Evolutionary conservation across 257 asterid genomes (phyloP).

Genomic region (Echites panduratus): DNA sequence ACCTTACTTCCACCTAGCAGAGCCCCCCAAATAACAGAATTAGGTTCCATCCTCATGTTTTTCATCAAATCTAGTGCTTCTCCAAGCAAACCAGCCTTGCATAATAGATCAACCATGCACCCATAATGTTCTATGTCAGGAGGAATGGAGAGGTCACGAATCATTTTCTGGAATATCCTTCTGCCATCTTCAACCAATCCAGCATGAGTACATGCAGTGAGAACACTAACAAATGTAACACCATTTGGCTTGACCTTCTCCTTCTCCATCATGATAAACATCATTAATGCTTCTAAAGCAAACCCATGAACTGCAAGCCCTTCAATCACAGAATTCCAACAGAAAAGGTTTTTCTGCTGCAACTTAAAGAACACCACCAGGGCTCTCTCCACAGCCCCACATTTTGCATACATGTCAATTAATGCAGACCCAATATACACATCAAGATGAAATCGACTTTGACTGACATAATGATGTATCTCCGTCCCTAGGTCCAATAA

Average conservation of each 20-base stretch:
- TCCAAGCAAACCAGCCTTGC: slow-evolving; percentile 67
- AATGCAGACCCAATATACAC: slow-evolving; percentile 66
- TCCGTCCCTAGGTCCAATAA: slow-evolving; percentile 59
- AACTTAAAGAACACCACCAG: slow-evolving; percentile 61
- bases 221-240: slow-evolving; percentile 64
- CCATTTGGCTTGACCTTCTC: slow-evolving; percentile 55
- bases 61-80: slow-evolving; percentile 63
- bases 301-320: slow-evolving; percentile 74
- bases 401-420: slow-evolving; percentile 80
- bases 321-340: slow-evolving; percentile 75
- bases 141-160: slow-evolving; percentile 29
- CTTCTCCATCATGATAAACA: slow-evolving; percentile 49
- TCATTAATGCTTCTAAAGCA: slow-evolving; percentile 49
- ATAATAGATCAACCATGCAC: slow-evolving; percentile 73
- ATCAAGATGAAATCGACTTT: slow-evolving; percentile 32
- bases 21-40: slow-evolving; percentile 72
- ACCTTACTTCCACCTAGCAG: slow-evolving; percentile 72
- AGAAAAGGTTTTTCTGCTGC: slow-evolving; percentile 55
- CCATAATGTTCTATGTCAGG: slow-evolving; percentile 79
- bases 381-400: slow-evolving; percentile 66
- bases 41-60: slow-evolving; percentile 68
- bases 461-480: slow-evolving; percentile 45
- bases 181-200: slow-evolving; percentile 73
- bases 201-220: slow-evolving; percentile 72
- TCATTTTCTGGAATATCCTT: slow-evolving; percentile 49